These are phyloP conservation scores for Boletus reticuloceps DNA, from an alignment of 768 basidiomycete genomes.

Conservation along the genomic window DNA sequence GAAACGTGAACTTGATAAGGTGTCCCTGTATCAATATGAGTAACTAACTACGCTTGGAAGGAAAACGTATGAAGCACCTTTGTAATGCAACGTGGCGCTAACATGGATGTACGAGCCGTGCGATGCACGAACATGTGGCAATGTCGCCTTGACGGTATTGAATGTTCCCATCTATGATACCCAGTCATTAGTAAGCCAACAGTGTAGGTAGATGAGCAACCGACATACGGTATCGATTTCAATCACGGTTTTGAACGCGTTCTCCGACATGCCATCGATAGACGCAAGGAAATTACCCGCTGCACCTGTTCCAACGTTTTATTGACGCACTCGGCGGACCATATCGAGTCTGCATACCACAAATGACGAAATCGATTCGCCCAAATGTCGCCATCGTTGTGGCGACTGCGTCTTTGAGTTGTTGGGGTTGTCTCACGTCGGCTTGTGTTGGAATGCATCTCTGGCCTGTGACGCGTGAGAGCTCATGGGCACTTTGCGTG, in stretches of 20 bases:
- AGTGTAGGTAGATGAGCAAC: background rate
- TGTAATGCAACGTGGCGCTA: slow-evolving; percentile 85
- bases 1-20: slow-evolving; percentile 93
- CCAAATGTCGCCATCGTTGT: slow-evolving; percentile 77
- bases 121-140: slow-evolving; percentile 65
- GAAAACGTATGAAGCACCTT: slow-evolving; percentile 40
- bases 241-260: slow-evolving; percentile 89
- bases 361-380: slow-evolving; percentile 91
- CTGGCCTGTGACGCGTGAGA: slow-evolving; percentile 66
- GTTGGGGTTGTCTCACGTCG: slow-evolving; percentile 78
- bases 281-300: slow-evolving; percentile 96
- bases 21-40: slow-evolving; percentile 43
- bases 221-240: slow-evolving; percentile 84
- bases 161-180: slow-evolving; percentile 75
- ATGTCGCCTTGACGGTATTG: slow-evolving; percentile 92
- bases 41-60: background rate
- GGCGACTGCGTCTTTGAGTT: slow-evolving; percentile 71
- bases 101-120: slow-evolving; percentile 88
- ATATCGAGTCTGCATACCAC: slow-evolving; percentile 50
- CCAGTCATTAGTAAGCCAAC: background rate
- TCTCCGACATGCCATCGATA: slow-evolving; percentile 78
- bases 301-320: slow-evolving; percentile 54
- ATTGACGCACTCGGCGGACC: background rate
- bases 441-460: slow-evolving; percentile 71
- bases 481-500: slow-evolving; percentile 62